Percentiles rank a stretch among this genome's conserved stretches.
Conservation (phyloP, 2,329 filamentous ascomycete genomes). For the Trichophyton mentagrophytes region DNA sequence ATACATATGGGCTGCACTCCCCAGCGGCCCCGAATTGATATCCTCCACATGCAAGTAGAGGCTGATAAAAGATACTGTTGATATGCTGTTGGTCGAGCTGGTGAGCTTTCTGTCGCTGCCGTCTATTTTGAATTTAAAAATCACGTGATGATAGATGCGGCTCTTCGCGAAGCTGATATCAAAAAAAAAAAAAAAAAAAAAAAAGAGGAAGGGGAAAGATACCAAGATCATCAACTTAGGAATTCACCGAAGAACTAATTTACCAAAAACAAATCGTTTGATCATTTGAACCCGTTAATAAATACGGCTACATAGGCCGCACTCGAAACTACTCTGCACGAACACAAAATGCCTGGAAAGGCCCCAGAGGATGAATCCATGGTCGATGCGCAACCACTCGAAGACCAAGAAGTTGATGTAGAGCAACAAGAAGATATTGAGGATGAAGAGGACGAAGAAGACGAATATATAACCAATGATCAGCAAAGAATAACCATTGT, state of each 20-base stretch:
- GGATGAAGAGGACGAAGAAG: constrained; percentile 38
- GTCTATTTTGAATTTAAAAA: background rate
- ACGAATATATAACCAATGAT: constrained; percentile 27
- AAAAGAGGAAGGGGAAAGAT: background rate
- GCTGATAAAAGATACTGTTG: background rate
- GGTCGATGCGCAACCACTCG: constrained; percentile 22
- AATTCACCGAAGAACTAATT: background rate
- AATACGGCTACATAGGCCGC: background rate
- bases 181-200: background rate
- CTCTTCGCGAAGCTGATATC: background rate
- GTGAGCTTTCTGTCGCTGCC: background rate
- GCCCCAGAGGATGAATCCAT: constrained; percentile 32
- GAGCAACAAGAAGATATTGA: constrained; percentile 39
- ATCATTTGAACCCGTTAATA: background rate
- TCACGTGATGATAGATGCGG: background rate
- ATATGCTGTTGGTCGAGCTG: background rate
- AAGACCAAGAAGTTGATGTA: constrained; percentile 18
- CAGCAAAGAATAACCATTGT: constrained; percentile 52
- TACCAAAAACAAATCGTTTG: background rate
- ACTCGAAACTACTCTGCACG: background rate
- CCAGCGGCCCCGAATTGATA: background rate
- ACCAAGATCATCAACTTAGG: background rate
- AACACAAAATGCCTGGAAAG: constrained; percentile 25
- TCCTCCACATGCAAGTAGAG: constrained; percentile 2
- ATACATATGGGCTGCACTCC: background rate